Evolutionary conservation across 441 rosid genomes (phyloP).

Genomic region (Adansonia madagascariensis): DNA sequence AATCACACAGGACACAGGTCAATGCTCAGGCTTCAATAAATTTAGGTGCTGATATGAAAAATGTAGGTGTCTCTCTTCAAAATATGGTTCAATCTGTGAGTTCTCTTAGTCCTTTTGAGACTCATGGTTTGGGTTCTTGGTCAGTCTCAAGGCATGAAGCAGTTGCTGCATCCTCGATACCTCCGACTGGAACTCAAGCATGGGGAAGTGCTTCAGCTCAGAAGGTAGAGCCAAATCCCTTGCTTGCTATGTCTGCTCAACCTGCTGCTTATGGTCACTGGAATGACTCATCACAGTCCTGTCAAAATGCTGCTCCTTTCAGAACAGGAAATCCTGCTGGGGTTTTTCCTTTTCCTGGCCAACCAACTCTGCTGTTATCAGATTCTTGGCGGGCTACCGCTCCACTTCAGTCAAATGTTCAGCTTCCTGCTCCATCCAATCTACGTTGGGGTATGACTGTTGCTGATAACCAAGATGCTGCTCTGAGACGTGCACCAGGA

Average conservation of each 20-base stretch:
- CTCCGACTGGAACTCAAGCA: slow-evolving; percentile 46
- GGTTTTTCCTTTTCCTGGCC: slow-evolving; percentile 44
- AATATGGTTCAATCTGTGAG: slow-evolving; percentile 46
- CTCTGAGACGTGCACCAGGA: slow-evolving; percentile 43
- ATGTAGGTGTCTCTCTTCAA: slow-evolving; percentile 41
- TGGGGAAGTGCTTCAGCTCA: slow-evolving; percentile 58
- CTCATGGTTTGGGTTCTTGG: slow-evolving; percentile 49
- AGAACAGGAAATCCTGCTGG: slow-evolving; percentile 41
- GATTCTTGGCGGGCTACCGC: slow-evolving; percentile 68
- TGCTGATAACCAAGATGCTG: slow-evolving; percentile 38
- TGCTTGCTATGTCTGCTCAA: slow-evolving; percentile 37
- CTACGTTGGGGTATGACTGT: slow-evolving; percentile 52
- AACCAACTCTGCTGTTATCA: slow-evolving; percentile 47
- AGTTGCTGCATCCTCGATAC: slow-evolving; percentile 42
- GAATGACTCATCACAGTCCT: slow-evolving; percentile 44
- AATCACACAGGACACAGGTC: slow-evolving; percentile 41
- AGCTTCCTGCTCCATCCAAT: slow-evolving; percentile 44
- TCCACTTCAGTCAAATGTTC: slow-evolving; percentile 54
- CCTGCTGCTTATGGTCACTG: slow-evolving; percentile 56
- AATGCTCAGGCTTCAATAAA: slow-evolving; percentile 43
- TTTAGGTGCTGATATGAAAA: slow-evolving; percentile 40
- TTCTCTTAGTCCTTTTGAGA: slow-evolving; percentile 43
- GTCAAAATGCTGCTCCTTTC: slow-evolving; percentile 47
- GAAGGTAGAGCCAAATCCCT: slow-evolving; percentile 42
- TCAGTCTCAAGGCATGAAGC: slow-evolving; percentile 46